A percentile compares a stretch with the other conserved stretches of the same genome.
Conservation (phyloP, 2,329 filamentous ascomycete genomes). For the Aspergillus sp. region DNA sequence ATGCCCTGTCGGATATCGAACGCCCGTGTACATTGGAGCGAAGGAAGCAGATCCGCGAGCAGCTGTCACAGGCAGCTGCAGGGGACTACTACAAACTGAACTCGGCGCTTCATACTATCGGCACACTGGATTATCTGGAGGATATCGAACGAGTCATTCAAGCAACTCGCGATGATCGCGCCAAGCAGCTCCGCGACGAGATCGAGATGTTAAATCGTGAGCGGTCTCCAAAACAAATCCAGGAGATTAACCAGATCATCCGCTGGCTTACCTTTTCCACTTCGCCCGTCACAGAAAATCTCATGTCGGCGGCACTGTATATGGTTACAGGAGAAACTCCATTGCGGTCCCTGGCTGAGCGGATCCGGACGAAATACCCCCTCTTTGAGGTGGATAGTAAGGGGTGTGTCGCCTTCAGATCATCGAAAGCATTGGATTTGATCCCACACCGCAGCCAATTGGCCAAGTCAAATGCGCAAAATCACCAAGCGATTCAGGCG, state of each 20-base stretch:
- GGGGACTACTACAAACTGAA: slow-evolving; percentile 28
- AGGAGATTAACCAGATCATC: slow-evolving; percentile 29
- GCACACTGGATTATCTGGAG: slow-evolving; percentile 23
- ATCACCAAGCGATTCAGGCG: too few relatives aligned
- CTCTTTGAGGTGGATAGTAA: slow-evolving; percentile 21
- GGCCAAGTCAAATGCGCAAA: too few relatives aligned
- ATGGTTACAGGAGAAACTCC: slow-evolving; percentile 23
- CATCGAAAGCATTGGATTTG: too few relatives aligned
- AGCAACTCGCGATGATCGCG: slow-evolving; percentile 21
- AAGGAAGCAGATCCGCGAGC: slow-evolving; percentile 18
- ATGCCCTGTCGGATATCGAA: slow-evolving; percentile 20
- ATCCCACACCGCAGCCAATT: too few relatives aligned
- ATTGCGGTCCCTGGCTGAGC: slow-evolving; percentile 20
- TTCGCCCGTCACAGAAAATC: slow-evolving; percentile 14
- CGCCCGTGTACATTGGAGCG: slow-evolving; percentile 18
- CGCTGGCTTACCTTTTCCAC: slow-evolving; percentile 24
- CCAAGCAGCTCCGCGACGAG: slow-evolving; percentile 24
- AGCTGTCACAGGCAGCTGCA: slow-evolving; percentile 18
- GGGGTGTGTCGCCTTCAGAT: slow-evolving; percentile 19
- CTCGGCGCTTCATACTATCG: slow-evolving; percentile 24
- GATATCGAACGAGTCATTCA: slow-evolving; percentile 27
- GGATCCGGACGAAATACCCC: slow-evolving; percentile 19
- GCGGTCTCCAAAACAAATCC: slow-evolving; percentile 22
- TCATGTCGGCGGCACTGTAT: slow-evolving; percentile 22
- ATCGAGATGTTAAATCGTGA: slow-evolving; percentile 23